Base-by-base conservation (phyloP, 2,329 filamentous ascomycete genomes). In the Botrytis paeoniae region DNA sequence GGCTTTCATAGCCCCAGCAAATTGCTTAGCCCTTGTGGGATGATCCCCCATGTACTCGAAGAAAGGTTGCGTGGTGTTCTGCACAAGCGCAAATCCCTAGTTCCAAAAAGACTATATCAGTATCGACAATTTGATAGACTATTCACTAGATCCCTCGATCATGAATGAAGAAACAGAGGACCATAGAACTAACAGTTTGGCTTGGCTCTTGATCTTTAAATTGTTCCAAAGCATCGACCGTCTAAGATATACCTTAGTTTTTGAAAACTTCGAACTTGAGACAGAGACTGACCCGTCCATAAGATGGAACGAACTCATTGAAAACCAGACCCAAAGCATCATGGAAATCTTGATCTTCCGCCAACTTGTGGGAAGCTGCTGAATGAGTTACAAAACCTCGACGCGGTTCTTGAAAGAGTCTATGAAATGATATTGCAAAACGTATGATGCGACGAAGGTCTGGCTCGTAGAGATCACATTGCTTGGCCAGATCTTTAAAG, bases 381-480 rank as follows among this genome's bases (percentile, higher is more conserved):
- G 66, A 59, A 29, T 59, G 54, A n/a, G 66, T 16, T 25, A 69
- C 66, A 32, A 60, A 69, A 8, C 66, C 37, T 43, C 57, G 41
- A 10, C 51, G 25, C 20, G 51, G 54, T 35, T 69, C 66, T 69
- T 22, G n/a, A 59, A 69, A 69, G 41, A 37, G 43, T 22, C 48
- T 25, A 45, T 69, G 57, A 35, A 18, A 69, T 32, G 66, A 54
- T 39, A 69, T 69, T 43, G 66, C 51, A 35, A 69, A 69, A 39
- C 66, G 51, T 60, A 60, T 29, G 10, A 69, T 69, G 22, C 66
- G 57, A 12, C 37, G 35, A 14, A 69, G 48, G 16, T 60, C 59
- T 10, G 41, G 35, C 20, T 43, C 35, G 39, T 54, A 10, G 25
- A 69, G 66, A 43, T 51, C 37, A 39, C 54, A 60, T 60, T 60